These are phyloP conservation scores for Dendrothele bispora DNA, from an alignment of 768 basidiomycete species.

Conservation along the genomic window DNA sequence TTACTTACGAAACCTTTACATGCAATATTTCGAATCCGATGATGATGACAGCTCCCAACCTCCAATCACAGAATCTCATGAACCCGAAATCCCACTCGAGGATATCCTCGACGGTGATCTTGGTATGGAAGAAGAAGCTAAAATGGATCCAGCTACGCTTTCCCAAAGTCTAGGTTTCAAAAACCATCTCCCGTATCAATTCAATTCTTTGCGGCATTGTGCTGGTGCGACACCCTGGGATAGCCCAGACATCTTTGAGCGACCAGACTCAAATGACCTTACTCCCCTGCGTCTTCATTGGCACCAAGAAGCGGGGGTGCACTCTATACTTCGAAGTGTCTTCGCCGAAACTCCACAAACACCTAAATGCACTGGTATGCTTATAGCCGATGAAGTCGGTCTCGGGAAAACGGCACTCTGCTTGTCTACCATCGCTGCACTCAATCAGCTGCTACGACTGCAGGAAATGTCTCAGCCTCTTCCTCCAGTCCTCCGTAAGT, in stretches of 20 bases:
- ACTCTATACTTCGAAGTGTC: conserved; percentile 15
- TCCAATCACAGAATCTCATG: too few species aligned
- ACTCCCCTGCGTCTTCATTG: conserved; percentile 17
- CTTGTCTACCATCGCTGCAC: conserved; percentile 16
- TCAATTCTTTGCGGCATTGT: conserved; percentile 18
- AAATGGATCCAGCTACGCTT: conserved; percentile 10
- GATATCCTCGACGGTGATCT: conserved; percentile 5
- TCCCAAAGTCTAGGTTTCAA: conserved; percentile 17
- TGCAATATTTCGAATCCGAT: too few species aligned
- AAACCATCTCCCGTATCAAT: conserved; percentile 15
- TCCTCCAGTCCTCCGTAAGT: not conserved
- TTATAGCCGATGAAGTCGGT: conserved; percentile 30
- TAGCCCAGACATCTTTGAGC: not conserved
- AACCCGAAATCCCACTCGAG: too few species aligned
- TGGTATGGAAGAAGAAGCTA: conserved; percentile 8
- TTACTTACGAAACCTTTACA: too few species aligned
- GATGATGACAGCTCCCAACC: too few species aligned
- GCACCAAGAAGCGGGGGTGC: conserved; percentile 26
- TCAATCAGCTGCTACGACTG: conserved; percentile 10
- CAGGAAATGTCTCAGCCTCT: not conserved
- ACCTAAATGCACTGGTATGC: conserved; percentile 9
- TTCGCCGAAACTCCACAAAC: conserved; percentile 4
- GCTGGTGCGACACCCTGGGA: conserved; percentile 21
- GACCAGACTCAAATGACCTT: not conserved
- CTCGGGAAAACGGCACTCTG: conserved; percentile 30